Base-by-base conservation (phyloP, 768 basidiomycete species). In the Dentipellis sp. region DNA sequence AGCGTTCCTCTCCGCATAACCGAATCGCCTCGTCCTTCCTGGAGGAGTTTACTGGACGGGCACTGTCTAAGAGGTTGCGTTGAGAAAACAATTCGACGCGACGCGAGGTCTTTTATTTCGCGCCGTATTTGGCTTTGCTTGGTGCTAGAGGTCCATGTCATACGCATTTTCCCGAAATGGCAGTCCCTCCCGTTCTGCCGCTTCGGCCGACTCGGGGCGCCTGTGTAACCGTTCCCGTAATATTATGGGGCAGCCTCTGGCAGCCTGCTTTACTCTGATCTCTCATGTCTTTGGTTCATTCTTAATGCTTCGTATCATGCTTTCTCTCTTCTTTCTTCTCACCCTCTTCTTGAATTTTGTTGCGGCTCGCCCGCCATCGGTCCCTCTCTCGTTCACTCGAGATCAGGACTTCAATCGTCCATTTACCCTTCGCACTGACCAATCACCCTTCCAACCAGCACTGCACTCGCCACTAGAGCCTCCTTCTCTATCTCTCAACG, bases 11-110 rank as follows among this genome's bases (percentile, higher is more conserved):
- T 86, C 69, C 83, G 83, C 84, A 78, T 65, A 56, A 76, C 83
- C 75, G 73, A 80, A 86, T 85, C 83, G 80, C 83, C 83, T 71
- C 80, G 76, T 69, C 75, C 76, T 63, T 63, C 72, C 70, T 80
- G 58, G 54, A 23, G 48, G 59, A 58, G 58, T 54, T 56, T 57
- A 67, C 68, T 71, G 77, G 76, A 73, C 77, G 78, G 83, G 83
- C 78, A 86, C 83, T 86, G 83, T 86, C 84, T 84, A 79, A 66
- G 68, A 77, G 80, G 82, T 69, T 75, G 83, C 83, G 79, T 72
- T 67, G 46, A 57, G 50, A 55, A 52, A 38, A 47, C 8, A 35
- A 23, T 2, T 4, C n/a, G 12, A 36, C 17, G 19, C 47, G 22
- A 38, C 17, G 48, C 39, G 23, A 14, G 11, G 23, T 46, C 23